phyloP scores from a whole-genome alignment of 768 basidiomycete species.

The Baorangia bicolor region DNA sequence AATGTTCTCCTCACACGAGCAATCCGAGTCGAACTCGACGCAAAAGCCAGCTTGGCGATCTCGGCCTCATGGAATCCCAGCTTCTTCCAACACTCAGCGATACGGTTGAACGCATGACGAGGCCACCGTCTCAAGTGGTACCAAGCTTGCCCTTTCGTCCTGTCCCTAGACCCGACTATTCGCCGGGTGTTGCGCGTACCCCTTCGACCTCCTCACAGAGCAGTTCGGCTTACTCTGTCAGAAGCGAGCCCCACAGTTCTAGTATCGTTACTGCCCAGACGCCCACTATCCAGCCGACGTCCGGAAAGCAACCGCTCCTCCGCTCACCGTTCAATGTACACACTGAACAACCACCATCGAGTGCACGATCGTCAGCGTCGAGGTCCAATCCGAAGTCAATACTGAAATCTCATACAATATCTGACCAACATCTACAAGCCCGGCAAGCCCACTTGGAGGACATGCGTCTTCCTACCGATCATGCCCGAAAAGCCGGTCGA shows the following conservation, averaged over 20 bases:
- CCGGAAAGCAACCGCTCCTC: conserved; percentile 2
- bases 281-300: not conserved
- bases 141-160: conserved; percentile 8
- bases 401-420: conserved; percentile 21
- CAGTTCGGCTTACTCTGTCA: conserved; percentile 14
- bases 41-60: conserved; percentile 46
- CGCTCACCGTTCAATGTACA: conserved; percentile 12
- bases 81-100: conserved; percentile 69
- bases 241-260: not conserved
- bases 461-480: not conserved
- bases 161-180: not conserved
- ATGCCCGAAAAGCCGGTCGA: conserved; percentile 11
- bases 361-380: conserved; percentile 21
- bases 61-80: conserved; percentile 62
- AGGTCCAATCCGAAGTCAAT: conserved; percentile 34
- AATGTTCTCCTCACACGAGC: conserved; percentile 2
- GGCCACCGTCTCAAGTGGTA: conserved; percentile 39
- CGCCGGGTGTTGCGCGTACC: conserved; percentile 11
- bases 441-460: conserved; percentile 12
- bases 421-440: conserved; percentile 20
- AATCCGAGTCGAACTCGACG: conserved; percentile 19
- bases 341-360: conserved; percentile 15
- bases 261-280: not conserved
- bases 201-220: conserved; percentile 21
- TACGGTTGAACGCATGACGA: conserved; percentile 74